These are phyloP conservation scores for Xylariaceae sp. DNA, from an alignment of 2,329 filamentous ascomycete species.

Conservation along the genomic window DNA sequence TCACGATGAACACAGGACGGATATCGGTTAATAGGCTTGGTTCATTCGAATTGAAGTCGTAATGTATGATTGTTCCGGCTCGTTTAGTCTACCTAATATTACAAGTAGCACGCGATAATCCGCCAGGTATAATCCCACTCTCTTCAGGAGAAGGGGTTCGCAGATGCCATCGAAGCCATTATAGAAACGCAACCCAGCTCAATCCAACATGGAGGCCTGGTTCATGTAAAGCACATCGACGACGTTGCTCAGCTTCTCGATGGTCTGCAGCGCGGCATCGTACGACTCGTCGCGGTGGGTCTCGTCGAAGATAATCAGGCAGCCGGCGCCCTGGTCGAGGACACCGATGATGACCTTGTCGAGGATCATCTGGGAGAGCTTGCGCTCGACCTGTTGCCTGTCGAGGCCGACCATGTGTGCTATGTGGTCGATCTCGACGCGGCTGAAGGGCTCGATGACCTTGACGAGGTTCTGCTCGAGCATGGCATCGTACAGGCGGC, in stretches of 20 bases:
- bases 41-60: no score
- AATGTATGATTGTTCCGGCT: no score
- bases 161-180: no score
- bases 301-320: slow-evolving; percentile 96
- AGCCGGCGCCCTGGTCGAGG: slow-evolving; percentile 93
- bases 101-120: slow-evolving; percentile 15
- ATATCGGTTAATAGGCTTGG: no score
- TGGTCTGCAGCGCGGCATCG: slow-evolving; percentile 87
- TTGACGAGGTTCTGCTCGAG: slow-evolving; percentile 99
- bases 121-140: no score
- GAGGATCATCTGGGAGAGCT: slow-evolving; percentile 98
- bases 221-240: slow-evolving; percentile 98
- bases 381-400: slow-evolving; percentile 93
- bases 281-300: slow-evolving; percentile 89
- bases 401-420: slow-evolving; percentile 97
- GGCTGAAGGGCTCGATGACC: slow-evolving; percentile 97
- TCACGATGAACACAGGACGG: no score
- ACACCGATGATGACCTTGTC: slow-evolving; percentile 99
- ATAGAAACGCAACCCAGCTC: not conserved
- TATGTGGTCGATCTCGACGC: slow-evolving; percentile 94
- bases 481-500: slow-evolving; percentile 95
- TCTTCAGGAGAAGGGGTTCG: no score
- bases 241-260: slow-evolving; percentile 94
- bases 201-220: slow-evolving; percentile 94
- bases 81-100: slow-evolving; percentile 23